A percentile compares a stretch with the other conserved stretches of the same genome.
Evolutionary conservation across 345 rosid genomes (phyloP).

Genomic region (Eutrema yunnanense): DNA sequence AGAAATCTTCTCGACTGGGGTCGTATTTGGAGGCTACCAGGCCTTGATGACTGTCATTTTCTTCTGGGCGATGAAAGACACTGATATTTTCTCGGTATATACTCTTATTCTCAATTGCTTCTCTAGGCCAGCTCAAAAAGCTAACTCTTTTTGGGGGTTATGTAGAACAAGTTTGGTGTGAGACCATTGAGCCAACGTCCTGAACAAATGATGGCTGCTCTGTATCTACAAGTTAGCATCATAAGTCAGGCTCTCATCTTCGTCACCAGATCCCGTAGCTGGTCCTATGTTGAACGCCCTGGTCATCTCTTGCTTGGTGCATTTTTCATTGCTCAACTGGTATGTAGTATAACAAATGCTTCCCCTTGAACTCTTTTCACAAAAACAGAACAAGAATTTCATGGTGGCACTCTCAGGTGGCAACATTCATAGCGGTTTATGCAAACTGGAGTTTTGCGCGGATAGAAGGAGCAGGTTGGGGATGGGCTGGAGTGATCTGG

Average conservation of each 20-base stretch:
- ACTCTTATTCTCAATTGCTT: not conserved
- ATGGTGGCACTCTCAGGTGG: conserved; percentile 40
- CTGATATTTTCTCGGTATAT: conserved; percentile 68
- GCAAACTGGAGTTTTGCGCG: conserved; percentile 74
- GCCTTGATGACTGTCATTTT: conserved; percentile 80
- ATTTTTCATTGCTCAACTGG: conserved; percentile 72
- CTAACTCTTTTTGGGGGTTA: not conserved
- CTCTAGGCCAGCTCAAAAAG: not conserved
- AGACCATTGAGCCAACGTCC: conserved; percentile 26
- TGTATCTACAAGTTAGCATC: conserved; percentile 85
- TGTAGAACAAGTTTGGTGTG: conserved; percentile 59
- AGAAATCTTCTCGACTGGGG: conserved; percentile 74
- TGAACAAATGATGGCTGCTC: conserved; percentile 67
- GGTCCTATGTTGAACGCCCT: conserved; percentile 79
- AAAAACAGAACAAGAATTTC: not conserved
- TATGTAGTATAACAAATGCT: conserved; percentile 18
- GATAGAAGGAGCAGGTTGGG: conserved; percentile 78
- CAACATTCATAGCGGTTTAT: conserved; percentile 75
- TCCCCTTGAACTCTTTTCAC: not conserved
- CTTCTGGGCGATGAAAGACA: conserved; percentile 78
- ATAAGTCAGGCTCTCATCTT: conserved; percentile 88
- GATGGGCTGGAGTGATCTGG: conserved; percentile 98
- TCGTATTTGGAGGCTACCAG: conserved; percentile 77
- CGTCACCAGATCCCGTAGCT: conserved; percentile 83
- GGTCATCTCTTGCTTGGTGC: conserved; percentile 60